Evolutionary conservation across 305 asterid genomes (phyloP).

Genomic region (Solanum hybrid): DNA sequence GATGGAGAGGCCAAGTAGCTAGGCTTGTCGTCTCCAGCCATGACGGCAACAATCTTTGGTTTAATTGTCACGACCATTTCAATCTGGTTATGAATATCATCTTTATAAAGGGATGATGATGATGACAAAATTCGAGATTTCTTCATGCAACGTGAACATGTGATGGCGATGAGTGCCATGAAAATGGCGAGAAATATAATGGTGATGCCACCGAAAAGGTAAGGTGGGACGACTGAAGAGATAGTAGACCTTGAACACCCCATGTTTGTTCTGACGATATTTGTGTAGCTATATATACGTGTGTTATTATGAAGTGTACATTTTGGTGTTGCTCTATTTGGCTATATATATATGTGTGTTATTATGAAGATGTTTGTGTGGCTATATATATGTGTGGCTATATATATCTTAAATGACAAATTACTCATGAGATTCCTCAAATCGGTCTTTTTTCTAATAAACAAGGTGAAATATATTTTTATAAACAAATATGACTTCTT

Average conservation of each 20-base stretch:
- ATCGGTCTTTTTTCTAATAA: background rate
- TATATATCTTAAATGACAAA: too few relatives aligned
- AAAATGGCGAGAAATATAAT: background rate
- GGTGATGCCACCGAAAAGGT: background rate
- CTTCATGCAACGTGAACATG: background rate
- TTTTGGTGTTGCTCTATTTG: background rate
- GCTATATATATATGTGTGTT: too few relatives aligned
- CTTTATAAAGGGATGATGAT: background rate
- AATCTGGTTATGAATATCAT: background rate
- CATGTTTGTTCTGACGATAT: background rate
- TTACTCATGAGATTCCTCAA: background rate
- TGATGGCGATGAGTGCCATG: background rate
- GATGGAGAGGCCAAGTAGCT: slow-evolving; percentile 2
- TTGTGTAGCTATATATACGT: background rate
- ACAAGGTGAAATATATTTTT: background rate
- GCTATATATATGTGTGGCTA: too few relatives aligned
- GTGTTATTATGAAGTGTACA: background rate
- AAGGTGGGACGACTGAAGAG: background rate
- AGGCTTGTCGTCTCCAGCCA: slow-evolving; percentile 14
- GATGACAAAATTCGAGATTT: background rate
- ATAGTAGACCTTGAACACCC: background rate
- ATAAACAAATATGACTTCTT: background rate
- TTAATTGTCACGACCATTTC: background rate
- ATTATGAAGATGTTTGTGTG: too few relatives aligned
- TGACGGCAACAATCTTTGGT: slow-evolving; percentile 7